Conservation (phyloP, 2,329 filamentous ascomycete genomes). For the Hirsutella rhossiliensis region DNA sequence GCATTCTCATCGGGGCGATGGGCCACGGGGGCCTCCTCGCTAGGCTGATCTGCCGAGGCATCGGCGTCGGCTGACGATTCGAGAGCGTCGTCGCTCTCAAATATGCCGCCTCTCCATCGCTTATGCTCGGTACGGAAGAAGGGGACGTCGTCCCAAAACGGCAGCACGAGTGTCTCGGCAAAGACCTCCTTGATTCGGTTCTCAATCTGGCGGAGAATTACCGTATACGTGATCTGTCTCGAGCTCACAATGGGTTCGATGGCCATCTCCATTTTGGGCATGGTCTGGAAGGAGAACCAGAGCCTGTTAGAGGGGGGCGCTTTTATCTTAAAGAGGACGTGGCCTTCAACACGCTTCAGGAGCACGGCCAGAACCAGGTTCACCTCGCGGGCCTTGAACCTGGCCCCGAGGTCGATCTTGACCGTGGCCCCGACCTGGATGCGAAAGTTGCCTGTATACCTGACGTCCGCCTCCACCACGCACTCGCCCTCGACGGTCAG, state of each 20-base stretch:
- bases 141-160: slow-evolving; percentile 93
- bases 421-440: slow-evolving; percentile 88
- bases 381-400: slow-evolving; percentile 85
- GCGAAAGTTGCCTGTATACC: slow-evolving; percentile 79
- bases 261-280: slow-evolving; percentile 87
- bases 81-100: slow-evolving; percentile 41
- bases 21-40: slow-evolving; percentile 33
- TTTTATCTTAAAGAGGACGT: slow-evolving; percentile 77
- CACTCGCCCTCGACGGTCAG: slow-evolving; percentile 87
- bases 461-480: slow-evolving; percentile 73
- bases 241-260: slow-evolving; percentile 94
- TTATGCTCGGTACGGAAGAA: slow-evolving; percentile 77
- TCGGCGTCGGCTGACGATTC: slow-evolving; percentile 11
- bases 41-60: slow-evolving; percentile 21
- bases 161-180: slow-evolving; percentile 79
- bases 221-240: slow-evolving; percentile 85
- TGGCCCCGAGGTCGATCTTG: slow-evolving; percentile 75
- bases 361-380: slow-evolving; percentile 80
- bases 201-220: slow-evolving; percentile 88
- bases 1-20: slow-evolving; percentile 29
- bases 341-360: slow-evolving; percentile 74
- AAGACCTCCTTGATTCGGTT: slow-evolving; percentile 90
- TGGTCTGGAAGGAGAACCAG: slow-evolving; percentile 93
- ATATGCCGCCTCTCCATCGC: slow-evolving; percentile 76
- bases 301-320: slow-evolving; percentile 88